Conservation (phyloP, 192 early-diverging fungal species). For the Pecoramyces ruminantium region DNA sequence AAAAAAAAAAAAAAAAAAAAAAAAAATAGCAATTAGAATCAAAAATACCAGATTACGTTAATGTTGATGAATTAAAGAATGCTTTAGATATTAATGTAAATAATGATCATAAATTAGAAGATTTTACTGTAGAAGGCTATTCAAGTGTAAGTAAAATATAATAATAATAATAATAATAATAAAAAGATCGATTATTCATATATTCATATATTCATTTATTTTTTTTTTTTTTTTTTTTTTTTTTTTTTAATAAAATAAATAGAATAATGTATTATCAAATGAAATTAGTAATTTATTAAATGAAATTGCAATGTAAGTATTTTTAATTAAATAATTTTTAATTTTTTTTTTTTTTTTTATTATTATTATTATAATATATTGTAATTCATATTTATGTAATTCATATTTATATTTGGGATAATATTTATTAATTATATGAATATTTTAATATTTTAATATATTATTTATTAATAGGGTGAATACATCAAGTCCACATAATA, state of each 20-base stretch:
- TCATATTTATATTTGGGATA: too few relatives aligned
- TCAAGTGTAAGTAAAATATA: not conserved
- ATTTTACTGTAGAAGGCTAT: not conserved
- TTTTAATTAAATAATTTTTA: too few relatives aligned
- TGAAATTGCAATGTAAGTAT: not conserved
- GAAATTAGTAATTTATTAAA: not conserved
- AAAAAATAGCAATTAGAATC: not conserved
- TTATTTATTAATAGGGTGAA: not conserved
- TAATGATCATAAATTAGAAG: not conserved
- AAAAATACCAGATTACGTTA: not conserved
- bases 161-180: too few relatives aligned
- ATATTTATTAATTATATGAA: too few relatives aligned
- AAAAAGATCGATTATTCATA: too few relatives aligned
- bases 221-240: not conserved
- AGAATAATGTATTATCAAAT: not conserved
- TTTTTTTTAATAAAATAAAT: not conserved
- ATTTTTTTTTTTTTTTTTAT: too few relatives aligned
- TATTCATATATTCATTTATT: not conserved
- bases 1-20: not conserved
- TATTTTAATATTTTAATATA: too few relatives aligned
- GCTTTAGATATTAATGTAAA: not conserved
- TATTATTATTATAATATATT: too few relatives aligned
- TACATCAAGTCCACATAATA: too few relatives aligned
- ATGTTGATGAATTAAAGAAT: not conserved
- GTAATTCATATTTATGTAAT: too few relatives aligned